Evolutionary conservation across 208 protist species (phyloP), one percentile per base, ranked within the genome.

Genomic region (Leishmania mexicana): DNA sequence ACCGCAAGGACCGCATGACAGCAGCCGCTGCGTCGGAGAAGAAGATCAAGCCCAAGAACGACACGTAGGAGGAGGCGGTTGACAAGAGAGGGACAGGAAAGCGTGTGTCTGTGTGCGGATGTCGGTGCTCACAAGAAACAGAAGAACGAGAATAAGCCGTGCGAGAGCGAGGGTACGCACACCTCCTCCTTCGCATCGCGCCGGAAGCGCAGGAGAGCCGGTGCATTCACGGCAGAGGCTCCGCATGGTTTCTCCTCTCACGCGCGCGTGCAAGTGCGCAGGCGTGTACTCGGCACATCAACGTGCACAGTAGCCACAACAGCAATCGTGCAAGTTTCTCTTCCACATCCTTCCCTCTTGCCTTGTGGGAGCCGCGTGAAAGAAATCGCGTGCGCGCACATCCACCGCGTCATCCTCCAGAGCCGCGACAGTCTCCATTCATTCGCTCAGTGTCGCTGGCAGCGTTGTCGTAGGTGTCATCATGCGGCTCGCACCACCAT

Each of bases 401-500:
- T 24, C 19, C 73, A 42, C 73, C 62, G 62, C 60, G n/a, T 38
- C 60, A 15, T 67, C 60, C 11, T 40, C 60, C 60, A 38, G 31
- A 13, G n/a, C 8, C 60, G n/a, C 62, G n/a, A 19, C 24, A 17
- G 24, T 4, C 24, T 21, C 28, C 24, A 21, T 45, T 21, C 45
- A 35, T 35, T 53, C 45, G 15, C 24, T 28, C 5, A 53, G n/a
- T 45, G 28, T 38, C 24, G 21, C 45, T 5, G 28, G 70, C 45
- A 28, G 24, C 51, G 70, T 28, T 35, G 45, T 31, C 21, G 42
- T 53, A 31, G 8, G 19, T 1, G 21, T 76, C 67, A 64, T 31
- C 51, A 75, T 64, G 60, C 76, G 13, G 71, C 45, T 51, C 62
- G 73, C 73, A 24, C 45, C 21, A 45, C 71, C 79, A 47, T 54